Evolutionary conservation across 768 basidiomycete species (phyloP).

Genomic region (Tephrocybe sp.): DNA sequence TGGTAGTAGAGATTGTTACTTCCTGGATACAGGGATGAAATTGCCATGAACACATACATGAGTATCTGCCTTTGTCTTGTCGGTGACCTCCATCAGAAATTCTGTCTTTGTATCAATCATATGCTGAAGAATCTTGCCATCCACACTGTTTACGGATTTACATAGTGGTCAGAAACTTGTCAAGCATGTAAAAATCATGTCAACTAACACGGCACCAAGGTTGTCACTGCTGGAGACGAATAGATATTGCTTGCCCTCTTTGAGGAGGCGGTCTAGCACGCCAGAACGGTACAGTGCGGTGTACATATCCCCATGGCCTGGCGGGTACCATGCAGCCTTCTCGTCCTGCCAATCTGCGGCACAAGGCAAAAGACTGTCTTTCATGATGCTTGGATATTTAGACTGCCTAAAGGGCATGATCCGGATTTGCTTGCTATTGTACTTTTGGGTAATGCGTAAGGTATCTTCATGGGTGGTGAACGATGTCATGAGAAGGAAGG

Average conservation of each 20-base stretch:
- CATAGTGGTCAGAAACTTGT: slow-evolving; percentile 5
- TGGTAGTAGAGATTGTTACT: slow-evolving; percentile 18
- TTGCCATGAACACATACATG: slow-evolving; percentile 22
- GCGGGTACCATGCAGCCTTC: slow-evolving; percentile 85
- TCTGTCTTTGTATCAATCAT: slow-evolving; percentile 79
- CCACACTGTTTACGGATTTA: slow-evolving; percentile 47
- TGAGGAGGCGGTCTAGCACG: slow-evolving; percentile 70
- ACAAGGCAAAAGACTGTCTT: slow-evolving; percentile 72
- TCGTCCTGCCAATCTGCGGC: slow-evolving; percentile 65
- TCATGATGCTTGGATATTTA: slow-evolving; percentile 78
- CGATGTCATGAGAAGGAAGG: slow-evolving; percentile 89
- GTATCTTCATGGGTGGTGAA: slow-evolving; percentile 93
- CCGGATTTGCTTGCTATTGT: slow-evolving; percentile 78
- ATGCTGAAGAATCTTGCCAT: slow-evolving; percentile 72
- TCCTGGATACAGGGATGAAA: slow-evolving; percentile 19
- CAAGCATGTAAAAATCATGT: slow-evolving; percentile 14
- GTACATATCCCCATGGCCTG: slow-evolving; percentile 86
- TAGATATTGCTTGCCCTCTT: slow-evolving; percentile 85
- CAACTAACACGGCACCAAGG: slow-evolving; percentile 67
- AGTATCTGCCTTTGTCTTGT: slow-evolving; percentile 89
- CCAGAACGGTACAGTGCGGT: slow-evolving; percentile 75
- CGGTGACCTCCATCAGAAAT: slow-evolving; percentile 94
- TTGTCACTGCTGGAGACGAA: slow-evolving; percentile 91
- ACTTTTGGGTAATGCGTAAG: slow-evolving; percentile 82
- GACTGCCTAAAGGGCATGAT: slow-evolving; percentile 84